These are phyloP conservation scores for Trametes hirsuta DNA, from an alignment of 1,284 basidiomycete species.

Conservation along the genomic window DNA sequence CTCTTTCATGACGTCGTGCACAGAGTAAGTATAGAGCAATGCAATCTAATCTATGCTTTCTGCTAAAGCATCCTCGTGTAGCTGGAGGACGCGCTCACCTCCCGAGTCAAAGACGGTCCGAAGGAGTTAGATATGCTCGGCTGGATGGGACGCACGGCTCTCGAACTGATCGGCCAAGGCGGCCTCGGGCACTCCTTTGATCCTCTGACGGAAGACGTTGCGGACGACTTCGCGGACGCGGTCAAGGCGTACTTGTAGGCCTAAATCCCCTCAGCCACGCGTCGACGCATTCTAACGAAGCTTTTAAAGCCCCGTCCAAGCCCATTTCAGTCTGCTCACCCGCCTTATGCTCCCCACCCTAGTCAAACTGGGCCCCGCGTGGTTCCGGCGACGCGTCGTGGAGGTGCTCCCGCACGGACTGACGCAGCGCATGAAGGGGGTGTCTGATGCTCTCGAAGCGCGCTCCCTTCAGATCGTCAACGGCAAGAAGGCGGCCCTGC, in stretches of 20 bases:
- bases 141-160: slow-evolving; percentile 38
- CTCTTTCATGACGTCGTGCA: background rate
- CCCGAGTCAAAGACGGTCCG: slow-evolving; percentile 17
- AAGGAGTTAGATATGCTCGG: slow-evolving; percentile 34
- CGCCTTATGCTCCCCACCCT: background rate
- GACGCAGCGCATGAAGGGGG: slow-evolving; percentile 14
- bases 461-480: slow-evolving; percentile 7
- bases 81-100: slow-evolving; percentile 28
- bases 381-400: slow-evolving; percentile 17
- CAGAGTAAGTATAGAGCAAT: background rate
- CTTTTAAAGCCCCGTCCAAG: background rate
- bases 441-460: slow-evolving; percentile 7
- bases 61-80: background rate
- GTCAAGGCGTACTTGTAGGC: background rate
- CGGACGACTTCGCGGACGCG: background rate
- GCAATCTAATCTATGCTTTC: background rate
- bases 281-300: background rate
- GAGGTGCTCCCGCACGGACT: slow-evolving; percentile 19
- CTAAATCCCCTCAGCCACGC: background rate
- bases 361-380: slow-evolving; percentile 3
- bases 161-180: slow-evolving; percentile 41
- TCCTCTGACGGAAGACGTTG: slow-evolving; percentile 28
- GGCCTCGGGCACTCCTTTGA: slow-evolving; percentile 41
- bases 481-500: slow-evolving; percentile 13
- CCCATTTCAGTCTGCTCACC: background rate